Base-by-base conservation (phyloP, 495 filamentous ascomycete species). In the Xylaria venustula region DNA sequence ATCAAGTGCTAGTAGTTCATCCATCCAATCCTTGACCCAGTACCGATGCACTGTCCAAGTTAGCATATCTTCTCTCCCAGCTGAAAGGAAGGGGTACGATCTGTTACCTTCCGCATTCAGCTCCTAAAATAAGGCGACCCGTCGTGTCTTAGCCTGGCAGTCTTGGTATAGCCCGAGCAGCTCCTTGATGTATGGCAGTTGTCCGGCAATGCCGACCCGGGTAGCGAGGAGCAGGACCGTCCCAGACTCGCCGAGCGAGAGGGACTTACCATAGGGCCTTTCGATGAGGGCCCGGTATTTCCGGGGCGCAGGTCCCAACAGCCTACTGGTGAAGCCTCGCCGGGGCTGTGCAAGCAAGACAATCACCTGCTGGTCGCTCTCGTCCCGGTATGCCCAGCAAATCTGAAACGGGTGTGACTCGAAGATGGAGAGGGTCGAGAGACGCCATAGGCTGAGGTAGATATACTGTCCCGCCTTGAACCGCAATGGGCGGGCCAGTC, bases 1-100 rank as follows among this genome's bases (percentile, higher is more conserved):
- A 25, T 55, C 36, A 32, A 55, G 52, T n/a, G 52, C 19, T 55
- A 51, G 28, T 8, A 51, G 48, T 22, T 51, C 28, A 26, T 51
- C 28, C 28, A 51, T 51, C 28, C 23, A 55, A 26, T 55, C 22
- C 8, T 42, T 42, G 5, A 55, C 52, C 26, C 26, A 55, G 25
- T 55, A 42, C 52, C 36, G 36, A 44, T 55, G 26, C 26, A 42
- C 36, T 55, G 26, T 26, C 9, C 11, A 32, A 11, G 23, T 52
- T 20, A 52, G 49, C 34, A 26, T 14, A n/a, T 7, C 2, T 25
- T 55, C 46, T 49, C 11, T 49, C 19, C 46, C 36, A 26, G 5
- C 7, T 20, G 26, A 32, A 17, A 32, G 47, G 26, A 32, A 17
- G 26, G 47, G 47, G 8, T 8, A 19, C 23, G 47, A 15, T 50